phyloP scores from a whole-genome alignment of 1,284 basidiomycete species.

The Leccinum pallidistipes region DNA sequence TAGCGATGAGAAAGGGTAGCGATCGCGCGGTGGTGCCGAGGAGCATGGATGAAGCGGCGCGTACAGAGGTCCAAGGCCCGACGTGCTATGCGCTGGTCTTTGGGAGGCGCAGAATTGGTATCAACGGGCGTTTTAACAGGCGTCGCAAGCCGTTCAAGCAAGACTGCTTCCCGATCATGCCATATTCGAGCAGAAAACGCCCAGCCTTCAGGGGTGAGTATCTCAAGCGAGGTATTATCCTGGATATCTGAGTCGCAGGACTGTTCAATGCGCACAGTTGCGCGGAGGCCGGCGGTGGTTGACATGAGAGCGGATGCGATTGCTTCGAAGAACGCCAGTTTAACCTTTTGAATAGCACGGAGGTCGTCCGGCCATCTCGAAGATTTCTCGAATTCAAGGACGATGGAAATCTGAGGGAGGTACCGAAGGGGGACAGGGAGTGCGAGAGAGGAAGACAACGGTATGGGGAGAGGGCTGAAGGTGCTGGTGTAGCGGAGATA shows the following conservation, averaged over 20 bases:
- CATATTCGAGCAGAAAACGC: slow-evolving; percentile 85
- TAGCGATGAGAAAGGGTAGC: slow-evolving; percentile 80
- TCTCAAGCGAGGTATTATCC: slow-evolving; percentile 76
- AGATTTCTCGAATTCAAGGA: slow-evolving; percentile 89
- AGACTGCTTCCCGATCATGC: slow-evolving; percentile 83
- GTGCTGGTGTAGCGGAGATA: slow-evolving; percentile 82
- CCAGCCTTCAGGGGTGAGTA: slow-evolving; percentile 83
- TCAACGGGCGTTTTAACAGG: slow-evolving; percentile 33
- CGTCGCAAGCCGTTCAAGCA: slow-evolving; percentile 72
- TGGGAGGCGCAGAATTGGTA: slow-evolving; percentile 2
- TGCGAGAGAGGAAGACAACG: slow-evolving; percentile 46
- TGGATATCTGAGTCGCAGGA: slow-evolving; percentile 53
- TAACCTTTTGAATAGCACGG: slow-evolving; percentile 90
- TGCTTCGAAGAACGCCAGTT: slow-evolving; percentile 88
- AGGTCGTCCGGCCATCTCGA: slow-evolving; percentile 96
- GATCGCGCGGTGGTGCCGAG: slow-evolving; percentile 85
- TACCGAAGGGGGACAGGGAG: slow-evolving; percentile 63
- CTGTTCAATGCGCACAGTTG: slow-evolving; percentile 58
- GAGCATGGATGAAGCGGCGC: slow-evolving; percentile 73
- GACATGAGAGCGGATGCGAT: slow-evolving; percentile 66
- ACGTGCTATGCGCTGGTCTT: slow-evolving; percentile 47
- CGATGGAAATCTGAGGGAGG: slow-evolving; percentile 67
- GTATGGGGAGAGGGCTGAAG: slow-evolving; percentile 66
- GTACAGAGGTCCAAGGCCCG: slow-evolving; percentile 63
- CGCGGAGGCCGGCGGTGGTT: slow-evolving; percentile 50